These are phyloP conservation scores for Fistulinella prunicolor DNA, from an alignment of 768 basidiomycete species.

Conservation along the genomic window DNA sequence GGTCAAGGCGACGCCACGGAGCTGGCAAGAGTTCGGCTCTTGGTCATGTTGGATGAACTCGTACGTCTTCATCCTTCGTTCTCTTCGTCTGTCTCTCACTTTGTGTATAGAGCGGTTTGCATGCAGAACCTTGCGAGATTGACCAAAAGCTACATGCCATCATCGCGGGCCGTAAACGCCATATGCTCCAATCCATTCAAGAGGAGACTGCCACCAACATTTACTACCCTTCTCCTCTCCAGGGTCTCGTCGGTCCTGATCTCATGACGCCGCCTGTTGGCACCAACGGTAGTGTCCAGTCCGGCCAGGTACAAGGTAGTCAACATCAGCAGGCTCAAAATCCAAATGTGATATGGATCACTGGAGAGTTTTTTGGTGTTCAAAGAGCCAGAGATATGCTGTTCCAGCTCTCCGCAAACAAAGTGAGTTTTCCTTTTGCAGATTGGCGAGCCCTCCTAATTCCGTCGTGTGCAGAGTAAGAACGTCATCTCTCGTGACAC, in stretches of 20 bases:
- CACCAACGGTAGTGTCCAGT: slow-evolving; percentile 34
- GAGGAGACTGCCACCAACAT: slow-evolving; percentile 98
- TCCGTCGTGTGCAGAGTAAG: slow-evolving; percentile 59
- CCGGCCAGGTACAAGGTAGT: slow-evolving; percentile 16
- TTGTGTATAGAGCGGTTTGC: slow-evolving; percentile 71
- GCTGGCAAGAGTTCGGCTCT: slow-evolving; percentile 81
- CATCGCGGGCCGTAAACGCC: slow-evolving; percentile 85
- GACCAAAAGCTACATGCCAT: slow-evolving; percentile 93
- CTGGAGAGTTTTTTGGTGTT: slow-evolving; percentile 96
- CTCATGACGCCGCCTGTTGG: slow-evolving; percentile 39
- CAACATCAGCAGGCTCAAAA: slow-evolving; percentile 45
- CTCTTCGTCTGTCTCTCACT: not conserved
- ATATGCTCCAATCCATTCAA: slow-evolving; percentile 85
- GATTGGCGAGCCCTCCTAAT: not conserved
- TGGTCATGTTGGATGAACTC: slow-evolving; percentile 94
- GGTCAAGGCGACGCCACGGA: slow-evolving; percentile 89
- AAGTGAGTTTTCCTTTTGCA: slow-evolving; percentile 45
- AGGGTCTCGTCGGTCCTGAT: slow-evolving; percentile 78
- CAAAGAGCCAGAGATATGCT: slow-evolving; percentile 95
- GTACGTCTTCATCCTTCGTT: slow-evolving; percentile 45
- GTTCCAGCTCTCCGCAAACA: slow-evolving; percentile 79
- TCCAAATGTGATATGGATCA: slow-evolving; percentile 88
- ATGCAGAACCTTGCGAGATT: slow-evolving; percentile 88
- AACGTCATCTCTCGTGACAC: slow-evolving; percentile 89
- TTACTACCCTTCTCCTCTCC: slow-evolving; percentile 88